phyloP scores from a whole-genome alignment of 495 filamentous ascomycete species.

The Hamigera avellanea region DNA sequence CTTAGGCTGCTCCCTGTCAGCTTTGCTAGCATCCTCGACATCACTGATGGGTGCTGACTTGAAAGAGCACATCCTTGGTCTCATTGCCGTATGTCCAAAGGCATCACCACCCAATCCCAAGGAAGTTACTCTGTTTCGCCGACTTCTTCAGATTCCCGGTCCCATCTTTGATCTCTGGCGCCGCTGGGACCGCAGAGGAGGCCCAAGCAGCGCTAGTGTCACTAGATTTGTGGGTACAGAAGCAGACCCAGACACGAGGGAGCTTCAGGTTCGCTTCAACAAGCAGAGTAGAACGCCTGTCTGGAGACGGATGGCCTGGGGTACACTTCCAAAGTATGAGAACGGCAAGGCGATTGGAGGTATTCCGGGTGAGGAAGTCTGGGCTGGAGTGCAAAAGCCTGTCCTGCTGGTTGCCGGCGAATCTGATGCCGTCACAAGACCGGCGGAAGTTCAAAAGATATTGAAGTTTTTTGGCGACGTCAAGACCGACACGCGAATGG shows the following conservation, averaged over 20 bases:
- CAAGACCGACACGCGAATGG: constrained; percentile 10
- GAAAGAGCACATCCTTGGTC: constrained; percentile 54
- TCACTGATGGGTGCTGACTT: constrained; percentile 34
- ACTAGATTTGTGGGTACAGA: constrained; percentile 62
- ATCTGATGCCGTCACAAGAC: constrained; percentile 60
- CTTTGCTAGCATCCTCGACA: constrained; percentile 55
- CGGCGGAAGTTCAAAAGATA: constrained; percentile 61
- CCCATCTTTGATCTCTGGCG: constrained; percentile 69
- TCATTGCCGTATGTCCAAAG: constrained; percentile 71
- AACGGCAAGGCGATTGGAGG: constrained; percentile 43
- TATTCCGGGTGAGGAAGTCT: constrained; percentile 56
- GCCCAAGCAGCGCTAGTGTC: constrained; percentile 66
- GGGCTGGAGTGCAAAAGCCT: constrained; percentile 61
- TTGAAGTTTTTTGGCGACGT: constrained; percentile 39
- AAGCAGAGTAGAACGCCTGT: constrained; percentile 68
- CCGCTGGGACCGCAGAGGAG: constrained; percentile 71
- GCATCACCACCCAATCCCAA: constrained; percentile 47
- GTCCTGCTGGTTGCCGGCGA: constrained; percentile 71
- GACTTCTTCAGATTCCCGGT: constrained; percentile 53
- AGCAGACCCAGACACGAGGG: constrained; percentile 63
- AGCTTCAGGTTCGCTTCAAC: constrained; percentile 75
- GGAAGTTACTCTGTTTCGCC: constrained; percentile 37
- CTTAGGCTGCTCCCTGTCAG: constrained; percentile 72
- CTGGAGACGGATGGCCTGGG: constrained; percentile 76
- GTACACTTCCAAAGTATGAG: constrained; percentile 45